Percentiles rank a stretch among this genome's conserved stretches.
phyloP scores from a whole-genome alignment of 306 rosid genomes.

The Ochetophila trinervis region DNA sequence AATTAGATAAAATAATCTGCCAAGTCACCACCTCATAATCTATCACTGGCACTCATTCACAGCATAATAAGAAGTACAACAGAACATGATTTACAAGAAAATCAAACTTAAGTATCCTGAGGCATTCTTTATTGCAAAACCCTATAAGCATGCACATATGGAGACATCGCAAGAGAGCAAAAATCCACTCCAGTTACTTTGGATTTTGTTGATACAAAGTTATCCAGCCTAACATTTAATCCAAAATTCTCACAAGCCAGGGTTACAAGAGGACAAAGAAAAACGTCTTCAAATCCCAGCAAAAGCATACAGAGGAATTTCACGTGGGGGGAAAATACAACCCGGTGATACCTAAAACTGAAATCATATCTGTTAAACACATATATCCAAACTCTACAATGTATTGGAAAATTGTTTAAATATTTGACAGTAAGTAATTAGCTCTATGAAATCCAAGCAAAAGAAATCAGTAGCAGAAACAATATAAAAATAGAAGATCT shows the following conservation, averaged over 20 bases:
- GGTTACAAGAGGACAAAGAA: too few relatives aligned
- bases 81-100: constrained; percentile 1
- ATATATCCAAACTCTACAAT: too few relatives aligned
- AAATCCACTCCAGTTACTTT: neutral
- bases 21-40: constrained; percentile 24
- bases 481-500: too few relatives aligned
- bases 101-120: neutral
- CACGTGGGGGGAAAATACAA: too few relatives aligned
- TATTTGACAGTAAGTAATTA: too few relatives aligned
- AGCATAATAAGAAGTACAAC: constrained; percentile 9
- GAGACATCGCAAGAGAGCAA: neutral
- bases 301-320: too few relatives aligned
- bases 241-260: neutral
- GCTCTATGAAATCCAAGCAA: too few relatives aligned
- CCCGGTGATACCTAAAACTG: too few relatives aligned
- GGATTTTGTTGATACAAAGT: neutral
- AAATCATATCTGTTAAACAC: too few relatives aligned
- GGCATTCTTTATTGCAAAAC: neutral
- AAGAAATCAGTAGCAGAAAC: too few relatives aligned
- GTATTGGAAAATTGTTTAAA: too few relatives aligned
- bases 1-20: constrained; percentile 26
- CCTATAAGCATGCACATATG: constrained; percentile 9
- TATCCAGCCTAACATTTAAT: neutral
- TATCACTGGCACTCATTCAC: constrained; percentile 14
- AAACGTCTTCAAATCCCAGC: too few relatives aligned